These are phyloP conservation scores for Thielaviopsis populi DNA, from an alignment of 2,329 filamentous ascomycete species.

Conservation along the genomic window DNA sequence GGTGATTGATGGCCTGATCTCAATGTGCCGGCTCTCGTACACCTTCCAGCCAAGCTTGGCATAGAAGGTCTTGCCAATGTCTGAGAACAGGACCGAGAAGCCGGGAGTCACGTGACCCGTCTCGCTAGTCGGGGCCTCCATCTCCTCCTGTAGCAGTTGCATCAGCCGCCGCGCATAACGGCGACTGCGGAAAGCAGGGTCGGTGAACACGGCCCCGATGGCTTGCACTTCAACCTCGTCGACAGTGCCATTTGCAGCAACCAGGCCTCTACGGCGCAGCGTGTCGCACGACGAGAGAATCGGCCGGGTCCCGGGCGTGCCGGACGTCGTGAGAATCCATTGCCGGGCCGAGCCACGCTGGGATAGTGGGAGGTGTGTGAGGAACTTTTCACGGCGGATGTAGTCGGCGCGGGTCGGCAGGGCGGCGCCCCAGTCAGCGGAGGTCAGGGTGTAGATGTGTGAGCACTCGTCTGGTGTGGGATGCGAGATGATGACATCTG, in stretches of 20 bases:
- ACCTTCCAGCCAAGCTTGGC: slow-evolving; percentile 60
- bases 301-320: slow-evolving; percentile 25
- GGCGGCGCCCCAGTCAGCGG: slow-evolving; percentile 43
- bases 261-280: slow-evolving; percentile 42
- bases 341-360: slow-evolving; percentile 42
- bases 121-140: slow-evolving; percentile 19
- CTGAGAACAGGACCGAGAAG: slow-evolving; percentile 74
- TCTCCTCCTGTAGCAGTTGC: slow-evolving; percentile 29
- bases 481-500: slow-evolving; percentile 32
- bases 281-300: slow-evolving; percentile 51
- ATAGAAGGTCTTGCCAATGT: slow-evolving; percentile 76
- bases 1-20: slow-evolving; percentile 33
- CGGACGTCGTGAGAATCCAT: slow-evolving; percentile 46
- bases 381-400: slow-evolving; percentile 41
- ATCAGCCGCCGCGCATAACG: slow-evolving; percentile 72
- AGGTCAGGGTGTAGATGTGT: slow-evolving; percentile 40
- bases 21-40: slow-evolving; percentile 58
- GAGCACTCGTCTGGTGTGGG: slow-evolving; percentile 42
- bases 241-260: slow-evolving; percentile 4
- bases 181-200: slow-evolving; percentile 47
- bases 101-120: slow-evolving; percentile 25
- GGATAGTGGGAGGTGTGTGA: slow-evolving; percentile 43
- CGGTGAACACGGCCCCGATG: slow-evolving; percentile 66
- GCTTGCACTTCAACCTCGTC: slow-evolving; percentile 45
- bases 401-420: slow-evolving; percentile 38